Percentiles rank a stretch among this genome's conserved stretches.
Conservation (phyloP, 306 rosid genomes). For the Medicago truncatula region MtrunA17r5.0-ANR NC_053042.1:39661501-39662000, state of each 20-base stretch:
- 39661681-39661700: conserved; percentile 20
- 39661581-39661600: background rate
- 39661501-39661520: conserved; percentile 87
- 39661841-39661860: conserved; percentile 24
- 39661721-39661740: conserved; percentile 21
- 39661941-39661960: conserved; percentile 14
- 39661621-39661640: conserved; percentile 17
- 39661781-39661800: conserved; percentile 18
- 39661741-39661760: conserved; percentile 12
- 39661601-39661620: conserved; percentile 7
- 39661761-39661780: conserved; percentile 5
- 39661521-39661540: conserved; percentile 93
- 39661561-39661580: conserved; percentile 19
- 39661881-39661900: conserved; percentile 23
- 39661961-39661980: conserved; percentile 18
- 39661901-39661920: conserved; percentile 5
- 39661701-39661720: conserved; percentile 7
- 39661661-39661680: conserved; percentile 15
- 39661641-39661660: conserved; percentile 18
- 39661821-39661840: conserved; percentile 36
- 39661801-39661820: background rate
- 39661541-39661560: conserved; percentile 63
- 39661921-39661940: background rate
- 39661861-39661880: conserved; percentile 10
- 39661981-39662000: conserved; percentile 31